Evolutionary conservation across 306 rosid species (phyloP).

Genomic region (Fragaria vesca): DNA sequence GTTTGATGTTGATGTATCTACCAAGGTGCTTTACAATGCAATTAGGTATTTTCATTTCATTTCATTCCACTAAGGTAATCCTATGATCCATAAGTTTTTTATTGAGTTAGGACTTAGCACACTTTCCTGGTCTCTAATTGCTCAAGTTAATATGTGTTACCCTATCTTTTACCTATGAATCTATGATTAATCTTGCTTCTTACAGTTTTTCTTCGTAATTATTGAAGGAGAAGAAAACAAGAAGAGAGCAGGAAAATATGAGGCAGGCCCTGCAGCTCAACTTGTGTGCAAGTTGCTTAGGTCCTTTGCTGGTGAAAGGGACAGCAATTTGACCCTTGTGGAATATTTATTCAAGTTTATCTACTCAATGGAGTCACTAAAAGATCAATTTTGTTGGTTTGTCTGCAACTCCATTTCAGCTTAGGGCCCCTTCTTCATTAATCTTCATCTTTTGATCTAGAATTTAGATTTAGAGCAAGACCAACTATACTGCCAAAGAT

Average conservation of each 20-base stretch:
- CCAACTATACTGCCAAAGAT: background rate
- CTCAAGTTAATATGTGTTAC: background rate
- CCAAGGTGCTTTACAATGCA: conserved; percentile 8
- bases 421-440: conserved; percentile 3
- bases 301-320: conserved; percentile 28
- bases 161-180: background rate
- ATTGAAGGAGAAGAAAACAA: background rate
- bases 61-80: conserved; percentile 22
- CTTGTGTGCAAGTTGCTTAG: conserved; percentile 32
- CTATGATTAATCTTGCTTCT: background rate
- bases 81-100: conserved; percentile 12
- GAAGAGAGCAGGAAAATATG: background rate
- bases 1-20: conserved; percentile 11
- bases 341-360: conserved; percentile 33
- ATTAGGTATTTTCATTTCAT: background rate
- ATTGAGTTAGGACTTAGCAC: background rate
- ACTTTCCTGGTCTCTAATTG: background rate
- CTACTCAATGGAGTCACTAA: conserved; percentile 19
- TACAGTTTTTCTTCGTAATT: background rate
- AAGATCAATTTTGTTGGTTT: conserved; percentile 17
- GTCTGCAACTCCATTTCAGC: conserved; percentile 13
- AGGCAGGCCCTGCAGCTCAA: background rate
- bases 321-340: conserved; percentile 31
- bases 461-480: background rate
- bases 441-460: conserved; percentile 6